Evolutionary conservation across 2,329 filamentous ascomycete species (phyloP).

Genomic region (Diaporthe sp.): DNA sequence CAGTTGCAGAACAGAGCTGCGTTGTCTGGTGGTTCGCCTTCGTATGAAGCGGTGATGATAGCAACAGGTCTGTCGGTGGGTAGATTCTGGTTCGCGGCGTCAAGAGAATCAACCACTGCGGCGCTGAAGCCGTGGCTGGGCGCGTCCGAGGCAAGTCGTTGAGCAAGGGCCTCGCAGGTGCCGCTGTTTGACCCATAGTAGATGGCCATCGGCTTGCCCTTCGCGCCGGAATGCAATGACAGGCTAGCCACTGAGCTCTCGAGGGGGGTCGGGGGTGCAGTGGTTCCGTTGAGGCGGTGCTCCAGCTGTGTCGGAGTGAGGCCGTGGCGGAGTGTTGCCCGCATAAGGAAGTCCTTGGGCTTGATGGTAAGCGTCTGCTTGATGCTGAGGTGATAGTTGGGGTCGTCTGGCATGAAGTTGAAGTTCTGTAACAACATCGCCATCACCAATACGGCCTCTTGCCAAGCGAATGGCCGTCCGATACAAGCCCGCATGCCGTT

Average conservation of each 20-base stretch:
- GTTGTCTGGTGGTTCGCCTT: constrained; percentile 80
- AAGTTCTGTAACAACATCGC: constrained; percentile 80
- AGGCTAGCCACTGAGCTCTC: constrained; percentile 62
- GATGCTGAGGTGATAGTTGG: constrained; percentile 69
- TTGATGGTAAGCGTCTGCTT: constrained; percentile 73
- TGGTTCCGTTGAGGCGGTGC: constrained; percentile 56
- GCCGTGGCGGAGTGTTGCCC: constrained; percentile 73
- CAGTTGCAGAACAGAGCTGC: constrained; percentile 77
- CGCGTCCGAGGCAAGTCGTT: constrained; percentile 72
- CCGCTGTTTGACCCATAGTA: constrained; percentile 82
- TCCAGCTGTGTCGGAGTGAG: constrained; percentile 63
- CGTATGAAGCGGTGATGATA: constrained; percentile 78
- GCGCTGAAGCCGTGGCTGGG: constrained; percentile 71
- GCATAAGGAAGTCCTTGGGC: constrained; percentile 74
- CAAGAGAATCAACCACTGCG: constrained; percentile 67
- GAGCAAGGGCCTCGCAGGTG: constrained; percentile 78
- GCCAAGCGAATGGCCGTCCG: constrained; percentile 81
- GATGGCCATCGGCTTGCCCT: constrained; percentile 67
- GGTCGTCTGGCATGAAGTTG: constrained; percentile 74
- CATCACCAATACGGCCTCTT: constrained; percentile 75
- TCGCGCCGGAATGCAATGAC: constrained; percentile 43
- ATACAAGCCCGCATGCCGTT: constrained; percentile 74
- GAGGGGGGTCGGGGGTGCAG: constrained; percentile 52
- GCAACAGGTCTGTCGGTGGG: constrained; percentile 74
- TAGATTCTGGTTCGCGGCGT: constrained; percentile 72